phyloP scores from a whole-genome alignment of 495 filamentous ascomycete genomes.

The Chaetomium fimeti region DNA sequence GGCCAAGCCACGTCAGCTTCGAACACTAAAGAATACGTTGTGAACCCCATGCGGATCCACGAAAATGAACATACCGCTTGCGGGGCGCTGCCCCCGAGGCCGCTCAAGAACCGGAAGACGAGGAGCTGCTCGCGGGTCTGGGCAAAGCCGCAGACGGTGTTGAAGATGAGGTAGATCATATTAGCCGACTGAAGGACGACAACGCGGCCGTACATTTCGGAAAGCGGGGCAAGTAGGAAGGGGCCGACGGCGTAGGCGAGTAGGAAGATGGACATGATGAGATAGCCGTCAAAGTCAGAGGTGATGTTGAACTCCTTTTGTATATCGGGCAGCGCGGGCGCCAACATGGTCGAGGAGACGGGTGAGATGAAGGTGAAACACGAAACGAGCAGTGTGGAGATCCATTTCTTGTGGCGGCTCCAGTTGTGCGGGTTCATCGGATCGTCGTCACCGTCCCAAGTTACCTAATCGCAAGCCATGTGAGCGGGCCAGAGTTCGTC shows the following conservation, averaged over 20 bases:
- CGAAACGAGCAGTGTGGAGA: slow-evolving; percentile 54
- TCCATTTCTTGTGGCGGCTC: slow-evolving; percentile 55
- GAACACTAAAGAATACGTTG: too few species aligned
- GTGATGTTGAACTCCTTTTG: slow-evolving; percentile 41
- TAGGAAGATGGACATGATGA: slow-evolving; percentile 55
- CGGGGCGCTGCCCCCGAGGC: slow-evolving; percentile 54
- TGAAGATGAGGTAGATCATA: slow-evolving; percentile 57
- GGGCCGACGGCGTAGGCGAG: slow-evolving; percentile 54
- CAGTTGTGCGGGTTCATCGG: slow-evolving; percentile 61
- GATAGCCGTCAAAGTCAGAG: slow-evolving; percentile 28
- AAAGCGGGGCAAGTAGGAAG: slow-evolving; percentile 60
- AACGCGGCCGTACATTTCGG: slow-evolving; percentile 63
- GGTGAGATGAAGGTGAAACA: slow-evolving; percentile 32
- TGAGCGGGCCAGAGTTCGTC: too few species aligned
- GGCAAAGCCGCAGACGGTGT: slow-evolving; percentile 56
- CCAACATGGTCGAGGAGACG: slow-evolving; percentile 39
- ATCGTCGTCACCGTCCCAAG: slow-evolving; percentile 58
- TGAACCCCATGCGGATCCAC: too few species aligned
- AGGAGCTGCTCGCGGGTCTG: slow-evolving; percentile 54
- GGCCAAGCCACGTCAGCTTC: slow-evolving; percentile 51
- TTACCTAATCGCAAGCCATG: slow-evolving; percentile 43
- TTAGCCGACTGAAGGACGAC: slow-evolving; percentile 48
- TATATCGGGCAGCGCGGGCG: slow-evolving; percentile 41
- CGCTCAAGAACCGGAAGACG: slow-evolving; percentile 57
- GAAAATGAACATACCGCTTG: too few species aligned